Evolutionary conservation across 2,329 filamentous ascomycete genomes (phyloP), one percentile per base, ranked within the genome.

Genomic region (Talaromyces sp.): DNA sequence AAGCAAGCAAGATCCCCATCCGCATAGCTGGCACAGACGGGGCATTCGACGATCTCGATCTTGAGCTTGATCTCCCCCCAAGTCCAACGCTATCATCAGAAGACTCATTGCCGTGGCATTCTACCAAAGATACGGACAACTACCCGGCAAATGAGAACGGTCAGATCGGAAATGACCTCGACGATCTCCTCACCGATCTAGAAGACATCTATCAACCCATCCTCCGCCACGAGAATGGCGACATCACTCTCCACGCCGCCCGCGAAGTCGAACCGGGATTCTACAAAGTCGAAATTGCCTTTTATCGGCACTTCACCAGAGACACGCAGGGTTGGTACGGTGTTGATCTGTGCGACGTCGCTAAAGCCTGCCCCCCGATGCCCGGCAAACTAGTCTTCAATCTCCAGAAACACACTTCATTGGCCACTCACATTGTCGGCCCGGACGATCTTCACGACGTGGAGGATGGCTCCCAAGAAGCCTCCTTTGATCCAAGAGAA

Each of bases 71-170:
- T 16, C 31, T 61, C 8, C 65, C 64, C 21, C 65, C 66, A 25
- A 70, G 67, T 39, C 69, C 67, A 39, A 64, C 63, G 1, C 59
- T 65, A 16, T 68, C 68, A 9, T 70, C 67, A 1, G 66, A 66
- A 37, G 60, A 63, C n/a, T 60, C 63, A 21, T 64, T 69, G 31
- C 65, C 65, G 18, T 69, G 67, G 68, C 61, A 61, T 28, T 66
- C 66, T 14, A 61, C 64, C 23, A 44, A 55, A 28, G 40, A 63
- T 11, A 56, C 55, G n/a, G 33, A 9, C 16, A 12, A 37, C 8
- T n/a, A 44, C 9, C 23, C 56, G 4, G 31, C 48, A 9, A 28
- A 31, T 9, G 50, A 31, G 25, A 62, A 23, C 6, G 33, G 44
- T 4, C 31, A 42, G 9, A 37, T 12, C 4, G 37, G 14, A 11